Evolutionary conservation across 495 filamentous ascomycete genomes (phyloP), one percentile per base, ranked within the genome.

Genomic region (Daldinia loculata): DNA sequence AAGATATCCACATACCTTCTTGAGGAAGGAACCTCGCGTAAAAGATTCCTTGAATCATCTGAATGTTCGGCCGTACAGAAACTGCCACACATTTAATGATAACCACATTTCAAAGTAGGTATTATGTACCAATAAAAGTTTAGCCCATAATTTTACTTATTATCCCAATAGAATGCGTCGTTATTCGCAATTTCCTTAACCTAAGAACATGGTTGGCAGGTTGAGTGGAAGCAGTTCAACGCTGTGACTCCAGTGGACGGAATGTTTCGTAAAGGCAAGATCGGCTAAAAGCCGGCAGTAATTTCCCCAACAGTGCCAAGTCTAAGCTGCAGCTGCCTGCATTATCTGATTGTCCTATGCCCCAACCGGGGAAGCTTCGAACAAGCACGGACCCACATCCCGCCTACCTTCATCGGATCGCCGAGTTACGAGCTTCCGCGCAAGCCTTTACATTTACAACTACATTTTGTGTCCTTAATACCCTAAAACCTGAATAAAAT

Each of bases 1-100:
- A 51, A 22, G 12, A 45, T 38, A 2, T 5, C 27, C 38, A 61
- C 74, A 69, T 82, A 93, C 94, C 94, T 87, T 97, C 90, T 70
- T 92, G 86, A 12, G 92, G 90, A 74, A 98, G 92, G 82, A 99
- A 99, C 64, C 91, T 90, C 67, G 92, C 92, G 80, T 94, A 98
- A 83, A 98, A 99, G 65, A 98, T 97, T 64, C 93, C 92, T 73
- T 94, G 92, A 80, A 98, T 97, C 93, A 92, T 93, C 22, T 62
- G 4, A 30, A 27, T 26, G n/a, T 61, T 26, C 19, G 56, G 30
- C 12, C 14, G 24, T 32, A 45, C 14, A 60, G 14, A 50, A 30
- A 11, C 4, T 45, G 27, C 5, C 36, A 19, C 52, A 55, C 9
- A 24, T 6, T 48, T 48, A 1, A 48, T 45, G 9, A 32, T 30